Percentiles rank a stretch among this genome's conserved stretches.
These are phyloP conservation scores for Salix exigua DNA, from an alignment of 345 rosid genomes.

Conservation along the genomic window DNA sequence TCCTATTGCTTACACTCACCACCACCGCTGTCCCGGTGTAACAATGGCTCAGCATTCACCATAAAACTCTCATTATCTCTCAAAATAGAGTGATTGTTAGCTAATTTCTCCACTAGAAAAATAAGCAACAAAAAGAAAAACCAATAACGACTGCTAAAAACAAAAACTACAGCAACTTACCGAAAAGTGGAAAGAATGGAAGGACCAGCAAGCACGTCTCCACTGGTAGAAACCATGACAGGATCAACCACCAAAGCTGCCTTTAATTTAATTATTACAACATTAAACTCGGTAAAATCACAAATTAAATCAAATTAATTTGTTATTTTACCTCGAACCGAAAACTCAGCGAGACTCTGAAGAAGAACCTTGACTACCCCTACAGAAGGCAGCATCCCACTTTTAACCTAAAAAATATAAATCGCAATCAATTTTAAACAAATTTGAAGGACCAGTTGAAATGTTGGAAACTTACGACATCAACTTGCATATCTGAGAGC, in stretches of 20 bases:
- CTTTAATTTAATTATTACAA: constrained; percentile 37
- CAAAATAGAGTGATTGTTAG: no score
- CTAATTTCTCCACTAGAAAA: background rate
- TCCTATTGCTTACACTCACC: no score
- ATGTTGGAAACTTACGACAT: constrained; percentile 53
- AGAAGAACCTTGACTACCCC: constrained; percentile 58
- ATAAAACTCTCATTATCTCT: no score
- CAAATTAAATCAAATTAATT: background rate
- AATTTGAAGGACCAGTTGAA: no score
- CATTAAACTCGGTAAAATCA: constrained; percentile 25
- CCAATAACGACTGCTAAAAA: background rate
- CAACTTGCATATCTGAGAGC: constrained; percentile 86
- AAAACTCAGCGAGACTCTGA: constrained; percentile 52
- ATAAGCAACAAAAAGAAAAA: background rate
- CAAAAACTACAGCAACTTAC: constrained; percentile 40
- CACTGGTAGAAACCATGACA: constrained; percentile 95
- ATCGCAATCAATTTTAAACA: background rate
- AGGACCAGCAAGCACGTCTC: constrained; percentile 81
- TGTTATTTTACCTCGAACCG: constrained; percentile 54
- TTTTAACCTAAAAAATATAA: constrained; percentile 63
- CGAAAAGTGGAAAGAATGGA: constrained; percentile 56
- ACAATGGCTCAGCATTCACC: no score
- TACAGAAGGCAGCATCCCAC: constrained; percentile 88
- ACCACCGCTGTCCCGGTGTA: no score
- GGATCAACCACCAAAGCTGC: constrained; percentile 98